Evolutionary conservation across 2,329 filamentous ascomycete species (phyloP), one percentile per base, ranked within the genome.

Genomic region (Hypoxylon rubiginosum): DNA sequence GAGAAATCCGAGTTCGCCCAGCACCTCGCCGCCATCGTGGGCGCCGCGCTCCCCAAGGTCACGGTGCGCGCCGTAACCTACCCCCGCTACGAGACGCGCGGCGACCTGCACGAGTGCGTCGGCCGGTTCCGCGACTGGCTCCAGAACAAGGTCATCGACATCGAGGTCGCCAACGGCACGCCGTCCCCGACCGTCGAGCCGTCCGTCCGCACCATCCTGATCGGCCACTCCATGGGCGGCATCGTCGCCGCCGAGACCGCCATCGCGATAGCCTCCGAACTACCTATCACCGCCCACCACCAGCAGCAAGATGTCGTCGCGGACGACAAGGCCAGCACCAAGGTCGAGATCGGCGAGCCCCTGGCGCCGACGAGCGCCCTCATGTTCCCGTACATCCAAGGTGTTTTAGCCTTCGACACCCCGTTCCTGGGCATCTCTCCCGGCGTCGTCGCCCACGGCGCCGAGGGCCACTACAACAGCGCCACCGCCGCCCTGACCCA

Each of bases 311-410:
- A 43, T 19, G 39, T 10, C 6, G 17, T 43, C 6, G 6, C 48
- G 21, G 36, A 60, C 28, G 61, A 62, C 48, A 32, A 56, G 13
- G 68, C 75, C 43, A 77, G 78, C 24, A 73, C 74, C 8, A 71
- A 73, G 8, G 76, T 77, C 17, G 76, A 74, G n/a, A 65, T 78
- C 26, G 67, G 51, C 58, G 58, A 67, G 24, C 30, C 54, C 34
- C 81, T 88, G 0, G 3, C 39, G 2, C 39, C 88, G 1, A 48
- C 51, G 64, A 90, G 86, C 73, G 80, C 81, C 32, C 88, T 97
- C 77, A 95, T 97, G 91, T 98, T 98, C 77, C 95, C 95, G 1
- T 95, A 94, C 78, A 89, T 98, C 70, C 92, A 95, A 79, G 95
- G 92, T 71, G 88, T 98, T 26, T 86, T 98, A 51, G 93, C 94